A percentile compares a stretch with the other conserved stretches of the same genome.
Conservation (phyloP, 805 yeast species). For the Jamesozyma gamospora region DNA sequence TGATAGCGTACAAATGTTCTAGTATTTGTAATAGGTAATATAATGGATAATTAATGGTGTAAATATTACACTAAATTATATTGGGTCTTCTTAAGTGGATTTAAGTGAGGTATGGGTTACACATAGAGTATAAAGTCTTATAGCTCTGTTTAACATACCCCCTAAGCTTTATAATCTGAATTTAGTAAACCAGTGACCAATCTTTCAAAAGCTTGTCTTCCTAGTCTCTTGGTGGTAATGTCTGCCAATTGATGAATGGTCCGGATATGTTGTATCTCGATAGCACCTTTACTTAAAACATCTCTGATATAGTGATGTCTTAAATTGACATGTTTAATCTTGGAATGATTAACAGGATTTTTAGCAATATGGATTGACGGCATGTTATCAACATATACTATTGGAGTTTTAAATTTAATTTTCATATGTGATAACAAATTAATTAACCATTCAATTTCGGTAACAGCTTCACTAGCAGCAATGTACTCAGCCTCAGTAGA, state of each 20-base stretch:
- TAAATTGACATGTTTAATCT: background rate
- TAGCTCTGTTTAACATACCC: background rate
- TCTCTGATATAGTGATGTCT: background rate
- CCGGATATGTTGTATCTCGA: background rate
- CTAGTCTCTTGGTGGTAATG: background rate
- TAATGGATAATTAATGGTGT: no score
- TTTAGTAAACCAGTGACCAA: background rate
- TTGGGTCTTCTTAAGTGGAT: no score
- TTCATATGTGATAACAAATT: constrained; percentile 1
- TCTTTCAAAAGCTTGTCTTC: background rate
- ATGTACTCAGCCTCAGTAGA: constrained; percentile 1
- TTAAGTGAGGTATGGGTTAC: no score
- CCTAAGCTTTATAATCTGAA: background rate
- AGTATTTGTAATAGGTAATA: no score
- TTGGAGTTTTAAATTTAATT: background rate
- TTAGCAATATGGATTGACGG: background rate
- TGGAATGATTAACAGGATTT: background rate
- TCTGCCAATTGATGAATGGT: background rate
- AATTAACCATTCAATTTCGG: constrained; percentile 1
- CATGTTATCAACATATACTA: background rate
- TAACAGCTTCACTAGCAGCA: constrained; percentile 3
- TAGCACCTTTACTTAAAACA: background rate
- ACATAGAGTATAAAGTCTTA: no score
- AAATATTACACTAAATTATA: no score
- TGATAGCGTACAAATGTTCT: no score